These are phyloP conservation scores for Fusarium neocosmosporiellum DNA, from an alignment of 2,329 filamentous ascomycete species.

Conservation along the genomic window DNA sequence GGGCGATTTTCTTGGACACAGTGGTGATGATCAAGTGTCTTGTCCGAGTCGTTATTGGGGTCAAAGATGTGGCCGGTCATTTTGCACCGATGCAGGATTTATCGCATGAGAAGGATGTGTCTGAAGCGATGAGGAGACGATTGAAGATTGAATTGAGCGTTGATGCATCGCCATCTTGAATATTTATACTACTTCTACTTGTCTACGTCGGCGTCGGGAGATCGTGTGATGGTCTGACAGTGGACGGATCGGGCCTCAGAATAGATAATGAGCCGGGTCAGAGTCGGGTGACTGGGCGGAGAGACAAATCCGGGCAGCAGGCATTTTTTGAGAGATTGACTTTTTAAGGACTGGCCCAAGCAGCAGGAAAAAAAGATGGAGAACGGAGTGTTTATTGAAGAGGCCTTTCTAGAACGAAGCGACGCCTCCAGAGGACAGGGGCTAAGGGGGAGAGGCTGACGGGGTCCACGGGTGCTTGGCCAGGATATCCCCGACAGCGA, in stretches of 20 bases:
- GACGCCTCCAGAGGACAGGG: not conserved
- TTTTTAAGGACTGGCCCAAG: not conserved
- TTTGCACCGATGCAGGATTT: not conserved
- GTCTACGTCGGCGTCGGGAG: not conserved
- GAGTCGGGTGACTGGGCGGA: not conserved
- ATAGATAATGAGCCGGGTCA: not conserved
- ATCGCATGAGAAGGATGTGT: not conserved
- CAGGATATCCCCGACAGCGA: not conserved
- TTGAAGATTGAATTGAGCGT: not conserved
- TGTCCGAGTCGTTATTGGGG: constrained; percentile 3
- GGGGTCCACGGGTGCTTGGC: not conserved
- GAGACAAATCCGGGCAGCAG: not conserved
- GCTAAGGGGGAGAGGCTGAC: not conserved
- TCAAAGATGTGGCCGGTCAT: constrained; percentile 3
- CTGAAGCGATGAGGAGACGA: not conserved
- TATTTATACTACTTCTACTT: not conserved
- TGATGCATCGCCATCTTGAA: not conserved
- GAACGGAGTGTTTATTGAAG: not conserved
- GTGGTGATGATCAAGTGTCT: not conserved
- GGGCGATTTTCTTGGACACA: not conserved
- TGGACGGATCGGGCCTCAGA: not conserved
- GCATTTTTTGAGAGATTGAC: not conserved
- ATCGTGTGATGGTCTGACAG: not conserved
- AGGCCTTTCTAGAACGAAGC: not conserved
- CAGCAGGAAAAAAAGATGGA: not conserved